phyloP scores from a whole-genome alignment of 345 rosid genomes.

The Dovyalis caffra region DNA sequence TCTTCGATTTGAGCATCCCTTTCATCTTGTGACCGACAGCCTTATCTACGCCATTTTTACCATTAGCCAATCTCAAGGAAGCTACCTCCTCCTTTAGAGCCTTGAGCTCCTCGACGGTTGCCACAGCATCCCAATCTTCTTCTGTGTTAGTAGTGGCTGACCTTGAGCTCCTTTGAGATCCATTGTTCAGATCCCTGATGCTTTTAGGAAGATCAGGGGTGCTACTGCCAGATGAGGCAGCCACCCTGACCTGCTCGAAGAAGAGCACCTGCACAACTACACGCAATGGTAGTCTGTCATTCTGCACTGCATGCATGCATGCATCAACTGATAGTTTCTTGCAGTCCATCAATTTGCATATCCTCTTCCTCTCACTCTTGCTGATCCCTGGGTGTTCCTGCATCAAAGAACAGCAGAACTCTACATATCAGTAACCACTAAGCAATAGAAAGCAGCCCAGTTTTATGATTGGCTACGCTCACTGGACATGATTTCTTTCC shows the following conservation, averaged over 20 bases:
- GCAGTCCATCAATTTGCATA: conserved; percentile 90
- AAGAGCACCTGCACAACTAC: conserved; percentile 80
- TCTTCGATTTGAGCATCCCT: conserved; percentile 67
- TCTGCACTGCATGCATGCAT: conserved; percentile 83
- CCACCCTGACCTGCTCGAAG: conserved; percentile 71
- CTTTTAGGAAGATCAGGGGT: conserved; percentile 71
- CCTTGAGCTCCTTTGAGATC: conserved; percentile 61
- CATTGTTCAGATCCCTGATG: conserved; percentile 51
- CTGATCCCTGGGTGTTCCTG: conserved; percentile 75
- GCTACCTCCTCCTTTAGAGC: conserved; percentile 67
- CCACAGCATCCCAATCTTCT: conserved; percentile 83
- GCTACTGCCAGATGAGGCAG: conserved; percentile 79
- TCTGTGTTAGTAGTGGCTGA: conserved; percentile 63
- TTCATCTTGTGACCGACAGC: conserved; percentile 54
- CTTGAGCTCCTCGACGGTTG: conserved; percentile 71
- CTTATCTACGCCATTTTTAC: conserved; percentile 35
- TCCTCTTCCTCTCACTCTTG: conserved; percentile 77
- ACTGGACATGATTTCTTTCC: neutral
- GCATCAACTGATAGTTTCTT: conserved; percentile 80
- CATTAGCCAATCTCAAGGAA: conserved; percentile 43
- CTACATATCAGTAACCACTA: neutral
- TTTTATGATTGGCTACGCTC: neutral
- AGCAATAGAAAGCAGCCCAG: neutral
- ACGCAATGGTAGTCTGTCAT: conserved; percentile 74
- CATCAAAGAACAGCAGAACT: conserved; percentile 9